Conservation (phyloP, 257 asterid species). For the Vinca minor region DNA sequence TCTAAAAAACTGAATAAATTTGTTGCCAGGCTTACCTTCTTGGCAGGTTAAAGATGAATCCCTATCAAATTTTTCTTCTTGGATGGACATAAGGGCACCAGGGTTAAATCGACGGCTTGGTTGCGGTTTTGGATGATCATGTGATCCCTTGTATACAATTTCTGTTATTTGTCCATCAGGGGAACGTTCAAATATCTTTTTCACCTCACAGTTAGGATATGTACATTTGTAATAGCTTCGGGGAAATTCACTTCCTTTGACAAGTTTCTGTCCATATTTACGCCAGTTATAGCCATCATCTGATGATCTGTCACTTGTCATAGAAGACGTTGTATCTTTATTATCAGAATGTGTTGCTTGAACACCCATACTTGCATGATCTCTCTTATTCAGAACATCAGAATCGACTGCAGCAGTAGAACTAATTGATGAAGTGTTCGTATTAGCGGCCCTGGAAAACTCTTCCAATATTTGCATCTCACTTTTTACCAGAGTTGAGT, state of each 20-base stretch:
- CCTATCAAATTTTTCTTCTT: conserved; percentile 62
- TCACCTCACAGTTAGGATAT: conserved; percentile 89
- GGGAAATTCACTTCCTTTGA: conserved; percentile 95
- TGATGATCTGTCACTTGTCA: conserved; percentile 64
- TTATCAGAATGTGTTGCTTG: conserved; percentile 48
- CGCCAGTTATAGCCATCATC: conserved; percentile 98
- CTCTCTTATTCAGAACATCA: conserved; percentile 42
- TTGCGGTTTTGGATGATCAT: conserved; percentile 95
- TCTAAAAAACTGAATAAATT: not conserved
- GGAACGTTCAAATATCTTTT: conserved; percentile 87
- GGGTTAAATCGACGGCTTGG: conserved; percentile 69
- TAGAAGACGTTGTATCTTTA: conserved; percentile 40
- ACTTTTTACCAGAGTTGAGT: conserved; percentile 33
- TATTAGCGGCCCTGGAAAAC: conserved; percentile 27
- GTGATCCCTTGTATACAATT: conserved; percentile 89
- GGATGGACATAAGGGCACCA: conserved; percentile 61
- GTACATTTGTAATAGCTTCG: conserved; percentile 97
- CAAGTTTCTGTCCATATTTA: conserved; percentile 96
- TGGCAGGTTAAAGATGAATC: conserved; percentile 41
- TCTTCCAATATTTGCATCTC: conserved; percentile 21
- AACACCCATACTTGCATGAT: conserved; percentile 23
- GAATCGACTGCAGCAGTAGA: conserved; percentile 25
- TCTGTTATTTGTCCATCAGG: conserved; percentile 90
- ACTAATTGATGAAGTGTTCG: conserved; percentile 33
- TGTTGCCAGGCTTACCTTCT: conserved; percentile 44